Base-by-base conservation (phyloP, 305 asterid genomes). In the Lippia alba region DNA sequence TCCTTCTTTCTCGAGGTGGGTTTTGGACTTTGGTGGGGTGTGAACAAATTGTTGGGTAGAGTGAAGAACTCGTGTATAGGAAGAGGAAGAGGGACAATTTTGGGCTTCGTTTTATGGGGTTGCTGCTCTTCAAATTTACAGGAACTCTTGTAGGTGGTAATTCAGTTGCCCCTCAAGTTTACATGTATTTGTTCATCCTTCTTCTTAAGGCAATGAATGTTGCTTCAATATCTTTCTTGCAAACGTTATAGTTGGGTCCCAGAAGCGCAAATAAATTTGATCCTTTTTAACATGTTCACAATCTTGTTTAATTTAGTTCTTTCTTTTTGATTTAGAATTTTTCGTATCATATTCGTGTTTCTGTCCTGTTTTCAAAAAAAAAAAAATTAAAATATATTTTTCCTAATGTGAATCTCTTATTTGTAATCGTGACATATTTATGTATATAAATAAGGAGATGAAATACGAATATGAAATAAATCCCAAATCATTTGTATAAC, bases 1-100 rank as follows among this genome's bases (percentile, higher is more conserved):
- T 32, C 8, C 8, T 70, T 69, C 34, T 24, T 53, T 4, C 10
- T 6, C 15, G 34, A 16, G 44, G 20, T 0, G 24, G 16, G 17
- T 14, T 32, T 40, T 12, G 11, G 45, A 24, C 30, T 36, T 36
- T 36, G 33, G 46, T 14, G 24, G 32, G 0, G 14, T 8, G 12
- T 44, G 12, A 11, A 8, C 51, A 36, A 20, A 10, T 20, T 36
- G 63, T 34, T 51, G 48, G 41, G 8, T 36, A 34, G 53, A 62
- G 56, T 19, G 56, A 71, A 50, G 48, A 71, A 51, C 55, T 53
- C 18, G 10, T 72, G 57, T 72, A 64, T 61, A 72, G 74, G 3
- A 41, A 54, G 36, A 60, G 54, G 54, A 65, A 24, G 30, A 24
- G 30, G 30, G 34, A 53, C 72, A 64, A 64, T 45, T 72, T 56